A percentile compares a stretch with the other conserved stretches of the same genome.
Conservation (phyloP, 2,329 filamentous ascomycete species). For the Aureobasidium sp. region DNA sequence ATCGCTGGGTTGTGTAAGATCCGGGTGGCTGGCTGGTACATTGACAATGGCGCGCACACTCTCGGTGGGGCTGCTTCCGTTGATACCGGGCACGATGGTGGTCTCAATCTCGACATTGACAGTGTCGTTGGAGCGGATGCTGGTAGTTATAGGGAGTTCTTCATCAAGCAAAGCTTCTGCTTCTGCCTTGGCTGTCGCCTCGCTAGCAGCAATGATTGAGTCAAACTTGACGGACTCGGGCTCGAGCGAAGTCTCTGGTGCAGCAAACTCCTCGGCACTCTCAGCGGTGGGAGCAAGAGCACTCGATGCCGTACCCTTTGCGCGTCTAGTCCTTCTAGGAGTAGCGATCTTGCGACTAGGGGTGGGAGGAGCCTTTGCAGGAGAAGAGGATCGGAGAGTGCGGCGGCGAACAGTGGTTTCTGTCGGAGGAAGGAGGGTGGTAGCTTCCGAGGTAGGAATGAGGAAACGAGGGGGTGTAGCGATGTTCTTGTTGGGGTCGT, state of each 20-base stretch:
- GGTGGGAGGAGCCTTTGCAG: slow-evolving; percentile 38
- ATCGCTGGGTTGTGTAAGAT: slow-evolving; percentile 67
- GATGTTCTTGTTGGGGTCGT: slow-evolving; percentile 58
- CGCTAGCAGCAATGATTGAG: slow-evolving; percentile 13
- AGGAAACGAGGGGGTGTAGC: slow-evolving; percentile 70
- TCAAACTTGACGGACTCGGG: slow-evolving; percentile 20
- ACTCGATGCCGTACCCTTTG: slow-evolving; percentile 21
- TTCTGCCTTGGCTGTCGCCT: slow-evolving; percentile 5
- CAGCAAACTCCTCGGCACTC: slow-evolving; percentile 20
- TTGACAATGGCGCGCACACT: slow-evolving; percentile 69
- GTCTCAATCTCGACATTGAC: slow-evolving; percentile 65
- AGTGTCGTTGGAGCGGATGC: slow-evolving; percentile 29
- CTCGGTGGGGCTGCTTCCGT: slow-evolving; percentile 56
- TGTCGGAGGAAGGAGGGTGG: slow-evolving; percentile 21
- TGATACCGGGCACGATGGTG: slow-evolving; percentile 41
- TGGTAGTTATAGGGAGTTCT: slow-evolving; percentile 32
- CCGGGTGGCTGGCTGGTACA: slow-evolving; percentile 56
- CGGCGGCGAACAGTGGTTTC: slow-evolving; percentile 36
- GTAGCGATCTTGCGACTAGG: slow-evolving; percentile 40
- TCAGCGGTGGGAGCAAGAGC: slow-evolving; percentile 23
- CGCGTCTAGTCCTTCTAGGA: slow-evolving; percentile 43
- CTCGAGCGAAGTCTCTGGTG: slow-evolving; percentile 23
- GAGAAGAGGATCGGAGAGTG: slow-evolving; percentile 51
- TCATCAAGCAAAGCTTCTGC: slow-evolving; percentile 23
- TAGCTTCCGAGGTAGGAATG: slow-evolving; percentile 12